Evolutionary conservation across 768 basidiomycete species (phyloP).

Genomic region (Rhizopogon vesiculosus): DNA sequence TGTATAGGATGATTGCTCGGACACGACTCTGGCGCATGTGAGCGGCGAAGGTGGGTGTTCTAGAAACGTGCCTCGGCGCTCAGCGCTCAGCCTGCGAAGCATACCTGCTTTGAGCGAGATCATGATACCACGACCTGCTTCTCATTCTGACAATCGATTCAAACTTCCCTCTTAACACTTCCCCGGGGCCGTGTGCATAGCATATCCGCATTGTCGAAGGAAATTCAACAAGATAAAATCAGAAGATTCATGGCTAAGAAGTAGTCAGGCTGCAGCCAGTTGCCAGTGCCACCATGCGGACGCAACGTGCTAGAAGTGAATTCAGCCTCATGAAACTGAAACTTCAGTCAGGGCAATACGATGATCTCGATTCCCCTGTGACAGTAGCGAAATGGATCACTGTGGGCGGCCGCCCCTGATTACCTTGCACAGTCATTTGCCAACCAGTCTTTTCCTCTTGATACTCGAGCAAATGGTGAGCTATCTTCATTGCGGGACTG

Average conservation of each 20-base stretch:
- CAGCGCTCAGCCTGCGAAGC: neutral
- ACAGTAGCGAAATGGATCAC: no score
- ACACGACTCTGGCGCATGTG: constrained; percentile 2
- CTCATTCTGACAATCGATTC: neutral
- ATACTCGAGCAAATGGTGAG: no score
- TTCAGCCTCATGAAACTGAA: no score
- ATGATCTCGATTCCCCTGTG: no score
- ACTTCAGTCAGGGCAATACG: no score
- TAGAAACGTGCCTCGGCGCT: neutral
- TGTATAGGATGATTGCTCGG: neutral
- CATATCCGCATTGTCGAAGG: neutral
- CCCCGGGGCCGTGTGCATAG: neutral
- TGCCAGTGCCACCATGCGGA: neutral
- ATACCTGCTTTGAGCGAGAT: neutral
- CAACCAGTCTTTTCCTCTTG: no score
- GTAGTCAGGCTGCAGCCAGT: neutral
- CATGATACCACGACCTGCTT: no score
- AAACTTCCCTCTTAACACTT: no score
- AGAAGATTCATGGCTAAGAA: neutral
- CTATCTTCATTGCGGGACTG: no score
- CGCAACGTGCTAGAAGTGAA: neutral
- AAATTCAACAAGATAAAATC: neutral
- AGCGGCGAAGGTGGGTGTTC: neutral
- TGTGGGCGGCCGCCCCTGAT: no score
- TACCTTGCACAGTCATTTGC: no score